Evolutionary conservation across 2,329 filamentous ascomycete species (phyloP), one percentile per base, ranked within the genome.

Genomic region (Ophiobolus disseminans): DNA sequence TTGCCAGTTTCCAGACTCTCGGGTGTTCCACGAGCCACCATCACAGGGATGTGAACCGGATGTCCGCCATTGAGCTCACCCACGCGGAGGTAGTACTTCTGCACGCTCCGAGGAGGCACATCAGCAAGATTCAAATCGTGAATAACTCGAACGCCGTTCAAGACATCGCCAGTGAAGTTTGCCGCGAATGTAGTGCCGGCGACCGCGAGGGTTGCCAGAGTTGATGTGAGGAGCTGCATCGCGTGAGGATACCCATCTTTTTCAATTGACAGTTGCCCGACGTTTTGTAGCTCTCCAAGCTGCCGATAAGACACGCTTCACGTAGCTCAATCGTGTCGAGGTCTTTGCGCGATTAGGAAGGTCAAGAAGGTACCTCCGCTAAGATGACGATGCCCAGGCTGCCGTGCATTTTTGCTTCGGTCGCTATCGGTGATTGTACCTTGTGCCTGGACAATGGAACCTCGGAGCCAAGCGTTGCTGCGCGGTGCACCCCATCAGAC

Each of bases 61-160:
- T 66, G 56, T n/a, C 72, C 73, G 21, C 71, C 71, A 63, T 74
- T 72, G 46, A 73, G 62, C 39, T 73, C 69, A 4, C 68, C 70
- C 16, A 71, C 70, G 20, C 71, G 65, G 30, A 75, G 54, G 53
- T 72, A 74, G 53, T 72, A 74, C 28, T 66, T 64, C 1, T 70
- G 69, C 3, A 75, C 60, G 3, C 66, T 63, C 43, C 67, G 66
- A n/a, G 66, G 48, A 1, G 73, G 73, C 4, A 74, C 66, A 37
- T 73, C 65, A 4, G 63, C 61, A 26, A 75, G 60, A 34, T 73
- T 64, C n/a, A 75, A 55, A 37, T 60, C 58, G 16, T 65, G 63
- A 14, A 71, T 69, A 19, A 70, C 65, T 1, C 62, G 64, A 4
- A 69, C 58, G 4, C 66, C 65, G 17, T 70, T 68, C 31, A 70